Evolutionary conservation across 768 basidiomycete genomes (phyloP), one percentile per base, ranked within the genome.

Genomic region (Fistulinella prunicolor): DNA sequence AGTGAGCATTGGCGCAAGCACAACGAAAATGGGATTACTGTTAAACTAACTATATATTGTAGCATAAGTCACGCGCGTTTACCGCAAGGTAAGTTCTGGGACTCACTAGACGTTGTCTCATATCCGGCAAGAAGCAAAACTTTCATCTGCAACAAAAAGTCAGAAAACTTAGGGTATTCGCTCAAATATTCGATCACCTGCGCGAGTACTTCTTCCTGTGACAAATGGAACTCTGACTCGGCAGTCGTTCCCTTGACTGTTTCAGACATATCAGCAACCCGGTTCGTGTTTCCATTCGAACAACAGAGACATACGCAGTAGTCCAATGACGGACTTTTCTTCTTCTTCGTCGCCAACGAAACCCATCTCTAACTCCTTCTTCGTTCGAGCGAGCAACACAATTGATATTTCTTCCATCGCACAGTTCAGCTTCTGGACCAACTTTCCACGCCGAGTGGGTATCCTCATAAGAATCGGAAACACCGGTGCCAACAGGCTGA

Each of bases 341-440:
- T 64, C 64, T 20, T 57, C 61, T 24, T 61, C 52, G n/a, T 41
- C 60, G 1, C 44, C 56, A 26, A 59, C 50, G 0, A 56, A 51
- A 16, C 51, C 51, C 0, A 54, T 47, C 9, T 67, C 66, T 29
- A 65, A 55, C 39, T 68, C 74, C 32, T 60, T 57, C 46, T 68
- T 61, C 6, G 65, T 72, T 48, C 68, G 64, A 21, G 67, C 61
- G 5, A 79, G 49, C 2, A 80, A 51, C 6, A 62, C 61, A 35
- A 68, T 65, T 0, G 73, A 77, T 34, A 79, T 76, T 2, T 62
- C 62, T 2, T 62, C 58, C 68, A 77, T 68, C 0, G 70, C 70
- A 13, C 10, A 3, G 20, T 63, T 63, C 24, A 79, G 37, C 17
- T 67, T 62, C 28, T 46, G 42, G 12, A 68, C 28, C 7, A 70